Conservation (phyloP, 768 basidiomycete species). For the Lactifluus pinguis region DNA sequence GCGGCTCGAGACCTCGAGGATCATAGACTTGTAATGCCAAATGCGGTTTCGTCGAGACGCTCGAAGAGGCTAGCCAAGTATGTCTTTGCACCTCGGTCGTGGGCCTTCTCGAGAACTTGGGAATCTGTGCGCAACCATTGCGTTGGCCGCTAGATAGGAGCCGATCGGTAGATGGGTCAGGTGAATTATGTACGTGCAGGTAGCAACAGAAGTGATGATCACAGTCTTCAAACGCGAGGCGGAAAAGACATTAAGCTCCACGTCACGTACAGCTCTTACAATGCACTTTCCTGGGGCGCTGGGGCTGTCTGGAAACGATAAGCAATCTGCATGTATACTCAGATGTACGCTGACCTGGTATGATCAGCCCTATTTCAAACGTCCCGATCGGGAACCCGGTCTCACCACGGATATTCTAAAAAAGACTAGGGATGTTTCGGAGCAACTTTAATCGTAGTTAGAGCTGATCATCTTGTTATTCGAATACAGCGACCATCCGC, state of each 20-base stretch:
- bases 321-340: background rate
- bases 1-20: no score
- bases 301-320: background rate
- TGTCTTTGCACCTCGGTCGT: background rate
- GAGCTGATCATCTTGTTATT: slow-evolving; percentile 3
- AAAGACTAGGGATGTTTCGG: no score
- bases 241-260: background rate
- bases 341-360: background rate
- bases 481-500: slow-evolving; percentile 7
- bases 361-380: background rate
- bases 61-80: background rate
- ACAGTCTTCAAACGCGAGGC: background rate
- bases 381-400: background rate
- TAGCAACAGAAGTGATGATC: slow-evolving; percentile 9
- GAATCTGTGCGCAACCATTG: slow-evolving; percentile 14
- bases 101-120: background rate
- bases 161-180: background rate
- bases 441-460: background rate
- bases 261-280: background rate
- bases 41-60: no score
- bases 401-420: background rate
- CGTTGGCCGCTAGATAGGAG: background rate
- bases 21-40: no score
- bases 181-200: background rate
- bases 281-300: slow-evolving; percentile 2